Conservation (phyloP, 2,329 filamentous ascomycete genomes). For the Salinomyces thailandicus region DNA sequence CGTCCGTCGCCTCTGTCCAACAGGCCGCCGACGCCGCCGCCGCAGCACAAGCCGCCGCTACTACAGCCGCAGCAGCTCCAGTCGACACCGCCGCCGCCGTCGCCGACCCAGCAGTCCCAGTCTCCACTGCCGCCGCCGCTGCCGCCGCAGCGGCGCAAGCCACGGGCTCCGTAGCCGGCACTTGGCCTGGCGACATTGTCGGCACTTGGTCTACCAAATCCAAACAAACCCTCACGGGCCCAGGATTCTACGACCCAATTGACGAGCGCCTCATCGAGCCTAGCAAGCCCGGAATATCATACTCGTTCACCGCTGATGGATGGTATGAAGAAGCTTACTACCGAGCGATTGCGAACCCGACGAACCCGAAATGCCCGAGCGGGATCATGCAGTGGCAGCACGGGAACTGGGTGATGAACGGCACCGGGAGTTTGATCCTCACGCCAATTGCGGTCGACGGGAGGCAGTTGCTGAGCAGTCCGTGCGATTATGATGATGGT, state of each 20-base stretch:
- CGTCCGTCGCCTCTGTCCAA: too few species aligned
- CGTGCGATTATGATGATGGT: constrained; percentile 46
- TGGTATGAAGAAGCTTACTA: constrained; percentile 61
- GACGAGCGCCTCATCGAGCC: constrained; percentile 58
- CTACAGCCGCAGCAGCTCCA: background rate
- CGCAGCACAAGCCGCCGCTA: background rate
- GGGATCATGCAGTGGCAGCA: constrained; percentile 66
- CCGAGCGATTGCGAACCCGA: constrained; percentile 53
- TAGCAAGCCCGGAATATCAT: constrained; percentile 56
- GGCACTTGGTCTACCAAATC: constrained; percentile 66
- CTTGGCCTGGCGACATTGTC: constrained; percentile 37
- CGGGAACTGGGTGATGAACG: constrained; percentile 47
- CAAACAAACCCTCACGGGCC: constrained; percentile 56
- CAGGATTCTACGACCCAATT: constrained; percentile 56
- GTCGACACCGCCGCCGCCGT: background rate
- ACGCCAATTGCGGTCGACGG: constrained; percentile 56
- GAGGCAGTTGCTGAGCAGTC: constrained; percentile 54
- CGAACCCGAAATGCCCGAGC: constrained; percentile 48
- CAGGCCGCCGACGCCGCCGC: background rate
- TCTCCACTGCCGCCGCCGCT: background rate
- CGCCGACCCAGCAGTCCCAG: background rate
- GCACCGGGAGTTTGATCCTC: constrained; percentile 49
- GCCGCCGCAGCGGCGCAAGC: background rate
- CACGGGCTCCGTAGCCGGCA: background rate
- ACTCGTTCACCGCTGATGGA: constrained; percentile 60